Conservation (phyloP, 257 asterid species). For the Solanum bulbocastanum region DNA sequence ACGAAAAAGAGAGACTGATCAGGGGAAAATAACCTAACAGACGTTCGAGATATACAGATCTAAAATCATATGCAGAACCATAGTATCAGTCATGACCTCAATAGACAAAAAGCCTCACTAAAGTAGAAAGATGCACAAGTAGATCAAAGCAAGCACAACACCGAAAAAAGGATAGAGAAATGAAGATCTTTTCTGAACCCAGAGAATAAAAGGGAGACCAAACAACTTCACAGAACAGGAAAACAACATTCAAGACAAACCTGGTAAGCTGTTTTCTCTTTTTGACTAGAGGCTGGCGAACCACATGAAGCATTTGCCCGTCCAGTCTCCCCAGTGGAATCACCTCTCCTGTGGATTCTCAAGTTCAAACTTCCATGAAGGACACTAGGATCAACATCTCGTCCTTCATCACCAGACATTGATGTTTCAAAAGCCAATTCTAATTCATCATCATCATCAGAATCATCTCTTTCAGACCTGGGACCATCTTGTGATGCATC, state of each 20-base stretch:
- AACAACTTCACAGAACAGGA: neutral
- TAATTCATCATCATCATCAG: constrained; percentile 73
- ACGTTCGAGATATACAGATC: neutral
- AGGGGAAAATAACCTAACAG: neutral
- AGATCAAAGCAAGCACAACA: neutral
- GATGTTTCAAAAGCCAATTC: constrained; percentile 79
- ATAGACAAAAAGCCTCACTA: neutral
- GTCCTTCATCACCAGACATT: constrained; percentile 49
- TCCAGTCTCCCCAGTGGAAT: constrained; percentile 39
- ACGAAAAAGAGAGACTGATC: neutral
- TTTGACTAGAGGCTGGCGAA: constrained; percentile 30
- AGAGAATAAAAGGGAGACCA: neutral
- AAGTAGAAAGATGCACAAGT: neutral
- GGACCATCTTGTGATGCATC: constrained; percentile 60
- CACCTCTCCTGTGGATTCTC: constrained; percentile 54
- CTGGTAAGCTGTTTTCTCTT: constrained; percentile 47
- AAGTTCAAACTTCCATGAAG: constrained; percentile 63
- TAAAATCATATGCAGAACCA: neutral
- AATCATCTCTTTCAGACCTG: constrained; percentile 65
- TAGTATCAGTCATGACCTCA: neutral
- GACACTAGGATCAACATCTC: constrained; percentile 36
- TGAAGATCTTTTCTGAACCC: neutral
- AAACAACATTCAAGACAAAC: constrained; percentile 23
- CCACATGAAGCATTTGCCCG: constrained; percentile 36
- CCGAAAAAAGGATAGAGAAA: neutral